Evolutionary conservation across 495 filamentous ascomycete species (phyloP), one percentile per base, ranked within the genome.

Genomic region (Chaetomidium leptoderma): DNA sequence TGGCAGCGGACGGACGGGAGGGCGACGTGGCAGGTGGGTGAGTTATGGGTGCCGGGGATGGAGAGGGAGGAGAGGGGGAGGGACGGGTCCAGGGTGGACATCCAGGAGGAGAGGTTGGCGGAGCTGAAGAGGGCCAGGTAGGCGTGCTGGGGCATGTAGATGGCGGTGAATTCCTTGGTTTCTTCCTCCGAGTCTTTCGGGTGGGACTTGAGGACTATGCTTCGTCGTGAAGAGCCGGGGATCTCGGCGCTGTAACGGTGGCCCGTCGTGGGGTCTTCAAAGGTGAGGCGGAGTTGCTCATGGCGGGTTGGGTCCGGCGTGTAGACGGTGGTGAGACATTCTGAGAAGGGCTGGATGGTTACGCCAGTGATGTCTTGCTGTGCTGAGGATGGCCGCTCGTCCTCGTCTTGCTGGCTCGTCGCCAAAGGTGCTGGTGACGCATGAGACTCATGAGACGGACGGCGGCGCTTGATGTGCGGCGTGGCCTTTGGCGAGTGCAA

Each of bases 31-130:
- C 81, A 85, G 3, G 92, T 93, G 2, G 92, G 88, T 7, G 86
- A 88, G 73, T 98, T 98, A 79, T 98, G 93, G 0, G 93, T 97
- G 54, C 93, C 93, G 2, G 93, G 95, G 58, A 98, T 95, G 42
- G 86, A 90, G 30, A 98, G 83, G 5, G 86, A 81, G 11, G 90
- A 90, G 23, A 97, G 76, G 0, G 89, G 81, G 16, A 80, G 84
- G 26, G 82, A 76, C 63, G 89, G 81, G 43, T 74, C 76, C 32
- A 97, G 76, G 36, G 83, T 76, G 48, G 74, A 64, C 91, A 97
- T 97, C 93, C 93, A 98, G 17, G 78, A 73, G 57, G 82, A 64
- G 52, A 93, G 81, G 37, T 86, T 77, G 6, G 86, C 78, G 35
- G 80, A 86, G 36, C 85, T 91, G 75, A 87, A 88, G 46, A 98